Percentiles rank a stretch among this genome's conserved stretches.
Evolutionary conservation across 2,329 filamentous ascomycete species (phyloP).

Genomic region (Aureobasidium subglaciale): DNA sequence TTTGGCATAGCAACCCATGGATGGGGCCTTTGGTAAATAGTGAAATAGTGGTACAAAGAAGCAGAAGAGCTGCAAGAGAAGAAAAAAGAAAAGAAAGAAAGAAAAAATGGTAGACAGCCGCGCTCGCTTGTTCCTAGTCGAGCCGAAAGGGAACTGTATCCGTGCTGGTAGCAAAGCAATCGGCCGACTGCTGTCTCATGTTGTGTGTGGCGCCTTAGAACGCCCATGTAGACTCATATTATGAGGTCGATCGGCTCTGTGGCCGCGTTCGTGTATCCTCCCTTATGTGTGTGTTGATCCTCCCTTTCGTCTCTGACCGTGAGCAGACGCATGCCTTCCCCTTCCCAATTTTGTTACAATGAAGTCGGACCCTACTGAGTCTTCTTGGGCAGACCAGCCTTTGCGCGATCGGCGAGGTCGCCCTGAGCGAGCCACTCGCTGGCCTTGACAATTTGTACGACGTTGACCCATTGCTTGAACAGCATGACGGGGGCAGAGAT

Average conservation of each 20-base stretch:
- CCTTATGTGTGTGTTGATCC: too few relatives aligned
- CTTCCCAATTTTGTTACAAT: not conserved
- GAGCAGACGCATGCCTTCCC: not conserved
- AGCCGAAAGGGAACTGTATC: too few relatives aligned
- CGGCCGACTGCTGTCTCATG: too few relatives aligned
- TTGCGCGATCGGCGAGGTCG: constrained; percentile 60
- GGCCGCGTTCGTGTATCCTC: too few relatives aligned
- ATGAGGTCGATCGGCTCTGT: too few relatives aligned
- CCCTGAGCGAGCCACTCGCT: constrained; percentile 88
- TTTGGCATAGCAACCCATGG: not conserved
- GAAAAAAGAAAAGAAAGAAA: not conserved
- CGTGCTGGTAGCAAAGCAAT: too few relatives aligned
- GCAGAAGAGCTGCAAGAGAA: not conserved
- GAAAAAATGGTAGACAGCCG: too few relatives aligned
- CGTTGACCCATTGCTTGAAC: constrained; percentile 87
- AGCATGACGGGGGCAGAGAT: constrained; percentile 82
- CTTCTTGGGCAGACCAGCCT: constrained; percentile 24
- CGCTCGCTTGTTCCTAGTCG: too few relatives aligned
- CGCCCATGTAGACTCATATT: too few relatives aligned
- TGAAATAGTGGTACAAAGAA: not conserved
- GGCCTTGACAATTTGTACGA: constrained; percentile 89
- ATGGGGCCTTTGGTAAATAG: not conserved
- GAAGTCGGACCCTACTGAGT: not conserved
- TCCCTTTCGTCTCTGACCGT: not conserved
- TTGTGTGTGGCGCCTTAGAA: too few relatives aligned